Evolutionary conservation across 176 grass and related monocot genomes (phyloP).

Genomic region (Chloris gayana): DNA sequence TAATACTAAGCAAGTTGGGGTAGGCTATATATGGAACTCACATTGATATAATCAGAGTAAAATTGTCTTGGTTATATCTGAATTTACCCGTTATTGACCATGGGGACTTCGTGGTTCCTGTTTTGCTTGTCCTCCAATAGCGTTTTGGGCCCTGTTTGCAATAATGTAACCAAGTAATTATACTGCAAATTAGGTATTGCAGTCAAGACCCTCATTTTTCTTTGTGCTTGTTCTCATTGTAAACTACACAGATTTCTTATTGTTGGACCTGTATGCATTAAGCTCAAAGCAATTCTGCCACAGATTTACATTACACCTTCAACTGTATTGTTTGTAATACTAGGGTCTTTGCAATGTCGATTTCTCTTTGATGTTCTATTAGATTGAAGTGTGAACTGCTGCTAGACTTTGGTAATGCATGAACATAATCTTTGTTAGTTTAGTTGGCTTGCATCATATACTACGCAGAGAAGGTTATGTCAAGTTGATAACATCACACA

Average conservation of each 20-base stretch:
- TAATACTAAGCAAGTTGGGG: background rate
- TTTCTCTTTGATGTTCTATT: slow-evolving; percentile 10
- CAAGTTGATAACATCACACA: background rate
- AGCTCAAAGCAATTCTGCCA: background rate
- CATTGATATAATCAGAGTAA: slow-evolving; percentile 19
- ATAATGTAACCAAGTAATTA: background rate
- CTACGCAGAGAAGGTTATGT: background rate
- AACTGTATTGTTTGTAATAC: background rate
- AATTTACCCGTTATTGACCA: background rate
- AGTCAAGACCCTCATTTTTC: background rate
- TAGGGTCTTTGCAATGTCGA: background rate
- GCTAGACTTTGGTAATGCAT: background rate
- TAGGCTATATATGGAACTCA: background rate
- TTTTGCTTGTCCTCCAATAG: background rate
- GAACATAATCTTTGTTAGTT: background rate
- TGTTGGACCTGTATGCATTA: background rate
- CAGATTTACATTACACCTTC: background rate
- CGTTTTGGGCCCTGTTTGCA: background rate
- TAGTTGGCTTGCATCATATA: background rate
- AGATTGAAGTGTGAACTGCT: background rate
- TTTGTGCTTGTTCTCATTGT: slow-evolving; percentile 13
- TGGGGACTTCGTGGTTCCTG: background rate
- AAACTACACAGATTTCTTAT: background rate
- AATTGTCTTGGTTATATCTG: background rate
- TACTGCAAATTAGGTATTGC: background rate